A percentile compares a stretch with the other conserved stretches of the same genome.
These are phyloP conservation scores for Pythium sp. DNA, from an alignment of 352 stramenopile species.

Conservation along the genomic window DNA sequence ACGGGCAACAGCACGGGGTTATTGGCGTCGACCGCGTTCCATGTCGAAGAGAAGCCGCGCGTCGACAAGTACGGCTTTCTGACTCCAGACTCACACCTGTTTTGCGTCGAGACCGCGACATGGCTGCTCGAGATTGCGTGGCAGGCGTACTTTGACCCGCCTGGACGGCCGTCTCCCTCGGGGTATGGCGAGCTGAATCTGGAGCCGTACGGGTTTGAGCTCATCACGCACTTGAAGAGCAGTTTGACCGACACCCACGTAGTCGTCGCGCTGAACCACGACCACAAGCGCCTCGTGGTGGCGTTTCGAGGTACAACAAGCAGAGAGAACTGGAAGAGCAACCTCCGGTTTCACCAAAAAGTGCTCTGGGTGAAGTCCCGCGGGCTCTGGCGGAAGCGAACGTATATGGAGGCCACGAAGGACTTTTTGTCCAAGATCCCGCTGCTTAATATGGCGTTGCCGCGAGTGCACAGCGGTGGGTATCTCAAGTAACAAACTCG, in stretches of 20 bases:
- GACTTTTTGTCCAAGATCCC: conserved; percentile 72
- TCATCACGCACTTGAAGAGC: conserved; percentile 77
- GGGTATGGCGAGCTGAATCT: conserved; percentile 75
- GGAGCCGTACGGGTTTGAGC: conserved; percentile 74
- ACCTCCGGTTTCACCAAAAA: conserved; percentile 78
- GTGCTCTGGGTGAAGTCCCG: conserved; percentile 78
- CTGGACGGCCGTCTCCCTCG: conserved; percentile 67
- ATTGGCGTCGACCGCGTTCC: conserved; percentile 64
- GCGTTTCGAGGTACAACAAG: conserved; percentile 85
- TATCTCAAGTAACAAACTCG: background rate
- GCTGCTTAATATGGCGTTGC: conserved; percentile 81
- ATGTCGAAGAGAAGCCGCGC: conserved; percentile 62
- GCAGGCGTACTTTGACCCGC: conserved; percentile 86
- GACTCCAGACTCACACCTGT: conserved; percentile 69
- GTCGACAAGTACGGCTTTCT: conserved; percentile 65
- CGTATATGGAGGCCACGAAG: conserved; percentile 59
- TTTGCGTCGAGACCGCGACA: conserved; percentile 83
- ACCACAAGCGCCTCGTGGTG: conserved; percentile 74
- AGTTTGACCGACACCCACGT: conserved; percentile 79
- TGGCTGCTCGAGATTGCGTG: conserved; percentile 83
- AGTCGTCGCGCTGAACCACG: conserved; percentile 44
- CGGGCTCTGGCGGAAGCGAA: conserved; percentile 42
- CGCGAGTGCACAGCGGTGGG: conserved; percentile 79
- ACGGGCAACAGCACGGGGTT: conserved; percentile 45
- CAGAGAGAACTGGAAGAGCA: conserved; percentile 88